Conservation (phyloP, 306 rosid species). For the Medicago ruthenica region DNA sequence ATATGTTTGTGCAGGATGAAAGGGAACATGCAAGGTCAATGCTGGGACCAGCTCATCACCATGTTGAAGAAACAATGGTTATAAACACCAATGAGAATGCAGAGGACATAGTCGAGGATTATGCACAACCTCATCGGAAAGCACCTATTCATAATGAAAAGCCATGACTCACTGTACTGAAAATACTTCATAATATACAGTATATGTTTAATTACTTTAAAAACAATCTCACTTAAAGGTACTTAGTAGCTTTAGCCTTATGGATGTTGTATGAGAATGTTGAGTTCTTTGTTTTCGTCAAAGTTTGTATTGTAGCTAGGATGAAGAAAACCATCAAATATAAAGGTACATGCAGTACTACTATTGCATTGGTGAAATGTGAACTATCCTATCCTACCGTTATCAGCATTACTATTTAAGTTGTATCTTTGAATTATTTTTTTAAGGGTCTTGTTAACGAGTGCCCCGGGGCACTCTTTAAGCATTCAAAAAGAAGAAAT, state of each 20-base stretch:
- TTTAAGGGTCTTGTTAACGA: too few species aligned
- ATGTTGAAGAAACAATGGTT: constrained; percentile 49
- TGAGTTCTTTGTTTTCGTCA: not conserved
- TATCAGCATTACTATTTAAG: too few species aligned
- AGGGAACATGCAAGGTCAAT: constrained; percentile 50
- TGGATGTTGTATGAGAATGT: not conserved
- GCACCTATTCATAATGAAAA: constrained; percentile 91
- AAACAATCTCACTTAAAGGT: not conserved
- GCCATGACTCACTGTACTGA: constrained; percentile 38
- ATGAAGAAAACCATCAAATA: not conserved
- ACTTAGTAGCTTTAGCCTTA: not conserved
- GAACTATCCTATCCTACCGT: too few species aligned
- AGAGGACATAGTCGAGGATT: constrained; percentile 73
- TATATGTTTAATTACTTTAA: not conserved
- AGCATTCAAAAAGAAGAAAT: too few species aligned
- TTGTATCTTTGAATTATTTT: too few species aligned
- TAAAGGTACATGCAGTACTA: not conserved
- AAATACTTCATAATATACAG: not conserved
- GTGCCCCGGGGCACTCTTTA: too few species aligned
- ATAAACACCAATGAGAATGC: constrained; percentile 46
- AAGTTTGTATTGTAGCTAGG: not conserved
- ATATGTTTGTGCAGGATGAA: constrained; percentile 44
- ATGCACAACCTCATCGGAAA: constrained; percentile 71
- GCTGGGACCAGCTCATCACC: constrained; percentile 49
- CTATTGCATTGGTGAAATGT: too few species aligned